These are phyloP conservation scores for Penicillium cosmopolitanum DNA, from an alignment of 495 filamentous ascomycete species.

Conservation along the genomic window DNA sequence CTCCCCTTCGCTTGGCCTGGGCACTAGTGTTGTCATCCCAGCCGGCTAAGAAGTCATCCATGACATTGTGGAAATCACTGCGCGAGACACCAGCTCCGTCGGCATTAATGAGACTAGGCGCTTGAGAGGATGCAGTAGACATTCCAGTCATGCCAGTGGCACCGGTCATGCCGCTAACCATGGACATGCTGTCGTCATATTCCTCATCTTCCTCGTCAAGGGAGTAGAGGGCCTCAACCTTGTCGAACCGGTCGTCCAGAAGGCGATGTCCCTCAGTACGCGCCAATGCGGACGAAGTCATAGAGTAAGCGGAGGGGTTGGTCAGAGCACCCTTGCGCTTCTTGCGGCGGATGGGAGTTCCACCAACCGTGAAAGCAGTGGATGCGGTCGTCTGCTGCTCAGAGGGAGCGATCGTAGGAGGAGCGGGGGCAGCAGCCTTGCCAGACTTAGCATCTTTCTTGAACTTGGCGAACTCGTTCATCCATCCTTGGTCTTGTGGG, in stretches of 20 bases:
- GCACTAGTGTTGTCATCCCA: constrained; percentile 65
- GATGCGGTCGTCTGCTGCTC: constrained; percentile 64
- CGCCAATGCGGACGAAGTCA: constrained; percentile 87
- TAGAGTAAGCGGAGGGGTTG: constrained; percentile 89
- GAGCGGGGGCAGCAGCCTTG: constrained; percentile 46
- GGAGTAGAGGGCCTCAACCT: constrained; percentile 82
- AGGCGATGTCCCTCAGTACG: constrained; percentile 87
- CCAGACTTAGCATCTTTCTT: constrained; percentile 67
- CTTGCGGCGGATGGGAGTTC: constrained; percentile 77
- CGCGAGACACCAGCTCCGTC: constrained; percentile 53
- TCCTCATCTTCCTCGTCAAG: constrained; percentile 68
- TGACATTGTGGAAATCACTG: constrained; percentile 80
- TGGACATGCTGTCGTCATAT: constrained; percentile 55
- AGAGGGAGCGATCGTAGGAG: constrained; percentile 53
- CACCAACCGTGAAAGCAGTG: constrained; percentile 70
- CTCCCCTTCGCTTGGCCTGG: constrained; percentile 65
- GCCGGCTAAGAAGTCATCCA: constrained; percentile 89
- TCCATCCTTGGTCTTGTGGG: constrained; percentile 72
- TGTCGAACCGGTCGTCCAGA: constrained; percentile 89
- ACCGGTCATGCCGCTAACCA: constrained; percentile 57
- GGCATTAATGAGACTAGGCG: constrained; percentile 46
- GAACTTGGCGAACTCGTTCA: constrained; percentile 87
- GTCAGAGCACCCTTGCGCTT: constrained; percentile 91
- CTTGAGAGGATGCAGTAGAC: constrained; percentile 51
- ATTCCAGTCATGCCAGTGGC: constrained; percentile 47